Base-by-base conservation (phyloP, 306 rosid species). In the Vicia faba region DNA sequence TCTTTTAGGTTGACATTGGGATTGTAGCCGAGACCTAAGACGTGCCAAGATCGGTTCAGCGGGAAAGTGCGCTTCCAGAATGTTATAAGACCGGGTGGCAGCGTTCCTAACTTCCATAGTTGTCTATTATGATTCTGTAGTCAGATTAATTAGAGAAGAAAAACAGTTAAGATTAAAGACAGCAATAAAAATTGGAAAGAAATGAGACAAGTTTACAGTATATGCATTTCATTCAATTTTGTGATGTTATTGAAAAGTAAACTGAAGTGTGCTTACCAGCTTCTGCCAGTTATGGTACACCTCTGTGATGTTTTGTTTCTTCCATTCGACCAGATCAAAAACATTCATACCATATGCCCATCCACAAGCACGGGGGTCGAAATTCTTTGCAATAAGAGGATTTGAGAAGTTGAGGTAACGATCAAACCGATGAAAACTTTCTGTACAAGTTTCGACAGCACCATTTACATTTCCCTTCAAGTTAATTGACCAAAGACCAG, bases 341-440 rank as follows among this genome's bases (percentile, higher is more conserved):
- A 93, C 70, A 82, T 93, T 93, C 99, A 93, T 93, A 67, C 99
- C 99, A 66, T 89, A 93, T 26, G 98, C 98, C 98, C 99, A 93
- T 67, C 99, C 97, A 82, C 99, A 93, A 51, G 99, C 97, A 71
- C 4, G 92, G 2, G 99, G 87, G 59, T 93, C 88, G 70, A 93
- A 93, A 46, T 84, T 88, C 80, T 80, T 88, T 14, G 95, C 79
- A 36, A 93, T 81, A 44, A 82, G 86, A 71, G 97, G 97, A 77
- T 93, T 86, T 61, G 99, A 89, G 75, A 93, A 93, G 83, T 93
- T 93, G 79, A 93, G 96, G 77, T 93, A 93, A 54, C 91, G 82
- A 74, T 93, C 95, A 72, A 84, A 93, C 51, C 98, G 96, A 81
- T 93, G 97, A 67, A 93, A 93, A 79, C 78, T 86, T 84, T 88